A percentile compares a stretch with the other conserved stretches of the same genome.
These are phyloP conservation scores for Ogataea nitratoaversa DNA, from an alignment of 805 yeast genomes.

Conservation along the genomic window DNA sequence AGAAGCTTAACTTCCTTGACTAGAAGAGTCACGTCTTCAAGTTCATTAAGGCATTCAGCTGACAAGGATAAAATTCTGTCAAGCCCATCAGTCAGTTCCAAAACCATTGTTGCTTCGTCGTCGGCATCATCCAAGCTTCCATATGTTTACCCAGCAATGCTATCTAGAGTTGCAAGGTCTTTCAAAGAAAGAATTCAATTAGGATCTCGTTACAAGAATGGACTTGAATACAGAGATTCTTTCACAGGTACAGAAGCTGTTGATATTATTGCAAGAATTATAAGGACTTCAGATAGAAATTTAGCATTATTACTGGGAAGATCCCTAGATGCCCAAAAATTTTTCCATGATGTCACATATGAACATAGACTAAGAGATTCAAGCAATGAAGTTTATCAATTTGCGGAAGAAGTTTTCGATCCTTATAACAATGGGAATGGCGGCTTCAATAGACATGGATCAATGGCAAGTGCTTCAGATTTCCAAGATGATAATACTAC, in stretches of 20 bases:
- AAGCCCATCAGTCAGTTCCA: slow-evolving; percentile 31
- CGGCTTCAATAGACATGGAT: slow-evolving; percentile 23
- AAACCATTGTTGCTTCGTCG: slow-evolving; percentile 36
- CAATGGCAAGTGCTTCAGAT: slow-evolving; percentile 23
- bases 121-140: slow-evolving; percentile 53
- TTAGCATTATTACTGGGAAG: slow-evolving; percentile 86
- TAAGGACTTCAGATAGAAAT: slow-evolving; percentile 87
- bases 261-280: slow-evolving; percentile 78
- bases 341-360: slow-evolving; percentile 93
- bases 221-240: slow-evolving; percentile 85
- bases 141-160: slow-evolving; percentile 80
- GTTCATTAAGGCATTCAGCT: slow-evolving; percentile 28
- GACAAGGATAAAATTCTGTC: slow-evolving; percentile 27
- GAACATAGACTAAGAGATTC: slow-evolving; percentile 92
- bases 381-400: slow-evolving; percentile 80
- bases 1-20: slow-evolving; percentile 43
- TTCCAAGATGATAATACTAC: slow-evolving; percentile 15
- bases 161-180: slow-evolving; percentile 77
- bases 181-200: slow-evolving; percentile 67
- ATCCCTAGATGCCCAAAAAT: slow-evolving; percentile 88
- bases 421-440: slow-evolving; percentile 19
- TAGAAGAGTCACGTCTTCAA: slow-evolving; percentile 33
- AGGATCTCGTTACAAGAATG: slow-evolving; percentile 83
- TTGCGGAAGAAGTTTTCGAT: slow-evolving; percentile 48
- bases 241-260: slow-evolving; percentile 94